phyloP scores from a whole-genome alignment of 2,329 filamentous ascomycete species.

The Podosphaera leucotricha region DNA sequence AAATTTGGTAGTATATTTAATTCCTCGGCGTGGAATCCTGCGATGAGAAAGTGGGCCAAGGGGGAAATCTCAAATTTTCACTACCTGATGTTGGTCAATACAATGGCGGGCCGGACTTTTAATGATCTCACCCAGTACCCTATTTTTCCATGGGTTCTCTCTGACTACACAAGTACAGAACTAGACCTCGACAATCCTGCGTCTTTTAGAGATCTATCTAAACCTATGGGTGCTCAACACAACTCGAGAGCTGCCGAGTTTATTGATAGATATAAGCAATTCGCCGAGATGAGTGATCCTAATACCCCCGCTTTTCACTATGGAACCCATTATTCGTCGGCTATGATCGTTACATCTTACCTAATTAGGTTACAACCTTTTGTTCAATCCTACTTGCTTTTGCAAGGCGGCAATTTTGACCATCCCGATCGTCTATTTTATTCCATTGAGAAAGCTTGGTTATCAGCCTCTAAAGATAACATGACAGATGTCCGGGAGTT shows the following conservation, averaged over 20 bases:
- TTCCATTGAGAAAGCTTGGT: conserved; percentile 77
- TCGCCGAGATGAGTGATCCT: conserved; percentile 71
- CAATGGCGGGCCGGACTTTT: conserved; percentile 87
- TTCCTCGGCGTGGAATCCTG: conserved; percentile 54
- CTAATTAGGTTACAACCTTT: conserved; percentile 88
- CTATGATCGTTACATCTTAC: conserved; percentile 96
- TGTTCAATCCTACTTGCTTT: conserved; percentile 77
- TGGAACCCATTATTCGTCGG: conserved; percentile 94
- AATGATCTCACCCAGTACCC: conserved; percentile 97
- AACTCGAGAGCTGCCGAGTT: conserved; percentile 54
- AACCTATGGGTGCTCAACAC: conserved; percentile 89
- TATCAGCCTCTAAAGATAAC: conserved; percentile 67
- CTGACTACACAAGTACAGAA: conserved; percentile 87
- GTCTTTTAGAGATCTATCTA: conserved; percentile 75
- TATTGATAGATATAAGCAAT: conserved; percentile 60
- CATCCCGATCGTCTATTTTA: conserved; percentile 91
- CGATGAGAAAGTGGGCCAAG: conserved; percentile 72
- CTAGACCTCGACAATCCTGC: conserved; percentile 65
- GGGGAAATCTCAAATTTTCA: conserved; percentile 97
- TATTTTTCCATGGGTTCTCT: conserved; percentile 90
- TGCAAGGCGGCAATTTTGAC: conserved; percentile 92
- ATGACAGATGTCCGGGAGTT: conserved; percentile 88
- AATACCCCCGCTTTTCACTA: conserved; percentile 73
- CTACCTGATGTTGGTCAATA: conserved; percentile 96
- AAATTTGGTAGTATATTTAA: conserved; percentile 88